Base-by-base conservation (phyloP, 2,329 filamentous ascomycete species). In the Alternaria triticina region DNA sequence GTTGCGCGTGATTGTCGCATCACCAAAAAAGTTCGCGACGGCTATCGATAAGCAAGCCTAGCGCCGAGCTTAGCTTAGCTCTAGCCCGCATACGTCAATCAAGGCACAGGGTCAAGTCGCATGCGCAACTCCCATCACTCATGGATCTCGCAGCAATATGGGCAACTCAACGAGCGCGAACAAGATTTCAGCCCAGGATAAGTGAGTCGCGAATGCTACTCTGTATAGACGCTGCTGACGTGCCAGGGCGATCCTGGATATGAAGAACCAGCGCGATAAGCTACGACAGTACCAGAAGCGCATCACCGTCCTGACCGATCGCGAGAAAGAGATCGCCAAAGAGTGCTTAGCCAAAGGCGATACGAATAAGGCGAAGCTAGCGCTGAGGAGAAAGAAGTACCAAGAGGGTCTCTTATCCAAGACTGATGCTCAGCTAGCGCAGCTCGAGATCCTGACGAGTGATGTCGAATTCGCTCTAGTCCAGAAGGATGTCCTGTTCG, bases 191-290 rank as follows among this genome's bases (percentile, higher is more conserved):
- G 86, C 88, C 74, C 94, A 97, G 83, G 95, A 98, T 83, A 94
- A 93, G 94, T 97, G 78, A 73, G 87, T 57, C 6, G 0, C 23
- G 22, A 23, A 46, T 10, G 6, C 11, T 7, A n/a, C 46, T 23
- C 49, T 27, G 46, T n/a, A 40, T 43, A 49, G 0, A 12, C 49
- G 22, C 17, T 46, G 49, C 67, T 72, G 45, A 72, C 55, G 33
- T 6, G 11, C 46, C 78, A 97, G 94, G 84, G 95, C 95, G 64
- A 97, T 98, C 82, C 91, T 98, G 76, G 94, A 98, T 83, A 91
- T 98, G 84, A 98, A 98, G 84, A 93, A 89, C 82, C 95, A 98
- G 84, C 94, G 96, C 80, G 96, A 99, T 85, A 96, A 94, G 81
- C 90, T 99, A 4, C 94, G 96, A 76, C 94, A 97, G 80, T 98